phyloP scores from a whole-genome alignment of 1,139 yeast genomes.

The Kodamaea fungicola region DNA sequence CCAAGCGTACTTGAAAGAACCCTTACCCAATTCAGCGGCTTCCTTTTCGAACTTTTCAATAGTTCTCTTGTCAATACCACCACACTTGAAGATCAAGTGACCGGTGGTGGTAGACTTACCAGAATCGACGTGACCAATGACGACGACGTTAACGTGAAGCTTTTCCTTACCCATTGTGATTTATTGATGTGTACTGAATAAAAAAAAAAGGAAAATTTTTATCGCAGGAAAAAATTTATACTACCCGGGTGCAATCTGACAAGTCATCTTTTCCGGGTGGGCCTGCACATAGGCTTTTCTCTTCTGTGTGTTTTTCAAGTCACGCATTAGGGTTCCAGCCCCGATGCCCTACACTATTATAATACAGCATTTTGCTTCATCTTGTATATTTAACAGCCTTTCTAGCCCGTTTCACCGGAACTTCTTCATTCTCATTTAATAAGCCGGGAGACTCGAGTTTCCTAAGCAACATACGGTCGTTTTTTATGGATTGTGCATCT shows the following conservation, averaged over 20 bases:
- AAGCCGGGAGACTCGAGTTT: constrained; percentile 16
- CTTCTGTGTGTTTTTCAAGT: background rate
- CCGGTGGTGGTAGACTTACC: constrained; percentile 48
- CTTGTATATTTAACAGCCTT: constrained; percentile 5
- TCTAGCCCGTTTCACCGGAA: constrained; percentile 3
- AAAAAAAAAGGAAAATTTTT: constrained; percentile 3
- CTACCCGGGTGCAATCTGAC: constrained; percentile 1
- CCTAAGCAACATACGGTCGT: constrained; percentile 24
- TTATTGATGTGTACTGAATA: constrained; percentile 4
- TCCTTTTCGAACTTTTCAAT: constrained; percentile 98
- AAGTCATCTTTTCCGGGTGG: background rate
- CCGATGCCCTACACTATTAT: background rate
- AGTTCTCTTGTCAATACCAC: constrained; percentile 95
- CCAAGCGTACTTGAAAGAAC: constrained; percentile 99
- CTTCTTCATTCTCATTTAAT: background rate
- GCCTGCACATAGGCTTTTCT: background rate
- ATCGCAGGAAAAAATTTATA: constrained; percentile 4
- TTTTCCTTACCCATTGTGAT: constrained; percentile 75
- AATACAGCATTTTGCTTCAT: background rate
- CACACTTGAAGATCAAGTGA: constrained; percentile 96
- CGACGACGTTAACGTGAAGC: constrained; percentile 98
- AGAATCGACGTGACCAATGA: constrained; percentile 49
- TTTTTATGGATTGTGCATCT: constrained; percentile 25
- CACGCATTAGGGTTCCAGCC: constrained; percentile 4
- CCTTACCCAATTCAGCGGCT: constrained; percentile 97